Evolutionary conservation across 1,284 basidiomycete species (phyloP).

Genomic region (Apiotrichum veenhuisii): DNA sequence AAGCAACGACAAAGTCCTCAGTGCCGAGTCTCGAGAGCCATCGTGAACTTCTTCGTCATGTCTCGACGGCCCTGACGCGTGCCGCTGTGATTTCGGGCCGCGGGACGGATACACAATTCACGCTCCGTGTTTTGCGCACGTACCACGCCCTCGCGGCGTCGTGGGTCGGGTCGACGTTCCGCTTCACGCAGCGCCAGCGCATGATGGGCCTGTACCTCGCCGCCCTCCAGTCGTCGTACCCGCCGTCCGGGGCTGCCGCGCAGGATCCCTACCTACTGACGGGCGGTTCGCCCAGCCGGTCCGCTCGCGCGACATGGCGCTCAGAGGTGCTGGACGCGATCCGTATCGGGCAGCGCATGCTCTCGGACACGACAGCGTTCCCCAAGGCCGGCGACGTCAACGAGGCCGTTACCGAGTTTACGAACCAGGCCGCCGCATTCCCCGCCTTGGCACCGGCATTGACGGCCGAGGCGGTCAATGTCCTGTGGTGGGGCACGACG

Average conservation of each 20-base stretch:
- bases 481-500: conserved; percentile 85
- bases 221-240: conserved; percentile 57
- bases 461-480: conserved; percentile 50
- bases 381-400: conserved; percentile 82
- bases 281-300: conserved; percentile 19
- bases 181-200: conserved; percentile 65
- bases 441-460: conserved; percentile 60
- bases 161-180: conserved; percentile 68
- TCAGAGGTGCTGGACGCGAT: conserved; percentile 62
- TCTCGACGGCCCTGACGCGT: conserved; percentile 43
- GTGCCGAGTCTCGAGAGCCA: conserved; percentile 30
- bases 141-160: conserved; percentile 60
- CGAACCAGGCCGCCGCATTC: conserved; percentile 71
- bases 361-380: conserved; percentile 67
- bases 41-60: conserved; percentile 42
- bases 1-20: conserved; percentile 9
- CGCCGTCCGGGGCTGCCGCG: conserved; percentile 33
- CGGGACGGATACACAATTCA: conserved; percentile 8
- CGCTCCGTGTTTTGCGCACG: conserved; percentile 61
- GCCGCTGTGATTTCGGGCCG: conserved; percentile 50
- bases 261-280: conserved; percentile 25
- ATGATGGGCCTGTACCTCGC: conserved; percentile 67
- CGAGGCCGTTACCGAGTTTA: conserved; percentile 72
- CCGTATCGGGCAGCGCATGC: conserved; percentile 64
- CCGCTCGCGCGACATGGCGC: conserved; percentile 57